phyloP scores from a whole-genome alignment of 2,329 filamentous ascomycete species.

The Fusarium nelsonii region DNA sequence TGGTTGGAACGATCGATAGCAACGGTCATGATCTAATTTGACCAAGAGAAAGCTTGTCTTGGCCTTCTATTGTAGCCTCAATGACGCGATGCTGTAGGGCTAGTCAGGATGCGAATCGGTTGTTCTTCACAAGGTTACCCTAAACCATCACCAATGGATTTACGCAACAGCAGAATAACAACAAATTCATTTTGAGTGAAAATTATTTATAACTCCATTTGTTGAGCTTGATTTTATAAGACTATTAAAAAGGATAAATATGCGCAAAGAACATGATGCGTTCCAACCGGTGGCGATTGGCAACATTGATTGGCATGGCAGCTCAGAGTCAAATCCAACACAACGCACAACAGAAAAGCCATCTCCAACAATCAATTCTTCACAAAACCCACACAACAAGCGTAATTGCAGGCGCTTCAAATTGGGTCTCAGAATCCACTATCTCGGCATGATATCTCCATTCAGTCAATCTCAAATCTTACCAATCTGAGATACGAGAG shows the following conservation, averaged over 20 bases:
- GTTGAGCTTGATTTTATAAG: too few species aligned
- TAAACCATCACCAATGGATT: neutral
- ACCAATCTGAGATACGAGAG: constrained; percentile 25
- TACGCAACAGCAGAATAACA: too few species aligned
- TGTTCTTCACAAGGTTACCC: neutral
- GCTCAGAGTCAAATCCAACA: too few species aligned
- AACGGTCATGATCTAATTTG: neutral
- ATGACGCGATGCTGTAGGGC: neutral
- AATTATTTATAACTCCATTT: too few species aligned
- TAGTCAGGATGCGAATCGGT: neutral
- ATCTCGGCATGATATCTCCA: constrained; percentile 14
- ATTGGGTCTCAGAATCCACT: neutral
- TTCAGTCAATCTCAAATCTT: constrained; percentile 4
- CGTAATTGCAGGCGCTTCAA: constrained; percentile 1
- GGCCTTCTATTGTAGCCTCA: neutral
- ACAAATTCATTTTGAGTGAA: too few species aligned
- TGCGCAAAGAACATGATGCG: too few species aligned
- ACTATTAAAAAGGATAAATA: too few species aligned
- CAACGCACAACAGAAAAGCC: too few species aligned
- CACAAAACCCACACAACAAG: neutral
- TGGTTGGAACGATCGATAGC: neutral
- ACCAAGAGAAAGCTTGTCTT: neutral
- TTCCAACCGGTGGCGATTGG: too few species aligned
- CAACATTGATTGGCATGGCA: too few species aligned
- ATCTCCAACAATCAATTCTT: neutral